A percentile compares a stretch with the other conserved stretches of the same genome.
phyloP scores from a whole-genome alignment of 352 stramenopile genomes.

The Globisporangium rhizosaccharum region DNA sequence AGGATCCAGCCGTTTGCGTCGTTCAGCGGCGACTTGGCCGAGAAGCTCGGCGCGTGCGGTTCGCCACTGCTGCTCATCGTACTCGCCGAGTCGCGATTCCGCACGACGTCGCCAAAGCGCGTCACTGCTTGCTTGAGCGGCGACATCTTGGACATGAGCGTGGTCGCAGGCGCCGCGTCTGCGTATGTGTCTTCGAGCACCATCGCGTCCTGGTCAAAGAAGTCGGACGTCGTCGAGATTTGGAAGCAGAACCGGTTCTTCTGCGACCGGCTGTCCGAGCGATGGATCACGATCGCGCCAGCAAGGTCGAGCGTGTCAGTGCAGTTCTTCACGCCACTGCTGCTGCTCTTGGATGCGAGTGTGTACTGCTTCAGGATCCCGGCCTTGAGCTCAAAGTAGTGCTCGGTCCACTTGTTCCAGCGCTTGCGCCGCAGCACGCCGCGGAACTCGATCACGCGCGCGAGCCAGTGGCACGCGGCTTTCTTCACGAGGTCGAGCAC shows the following conservation, averaged over 20 bases:
- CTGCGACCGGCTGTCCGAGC: conserved; percentile 53
- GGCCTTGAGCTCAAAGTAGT: conserved; percentile 75
- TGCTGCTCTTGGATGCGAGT: conserved; percentile 28
- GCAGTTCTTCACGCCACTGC: conserved; percentile 24
- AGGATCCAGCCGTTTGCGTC: conserved; percentile 65
- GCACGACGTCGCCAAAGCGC: conserved; percentile 40
- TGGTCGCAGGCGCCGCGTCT: conserved; percentile 1
- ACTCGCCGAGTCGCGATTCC: conserved; percentile 22
- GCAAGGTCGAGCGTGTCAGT: conserved; percentile 65
- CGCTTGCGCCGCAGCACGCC: conserved; percentile 65
- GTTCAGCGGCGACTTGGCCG: conserved; percentile 3
- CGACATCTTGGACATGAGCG: conserved; percentile 45
- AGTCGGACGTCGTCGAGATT: conserved; percentile 52
- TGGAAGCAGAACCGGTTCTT: conserved; percentile 82
- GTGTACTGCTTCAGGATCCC: conserved; percentile 77
- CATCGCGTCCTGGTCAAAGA: conserved; percentile 11
- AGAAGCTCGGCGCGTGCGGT: conserved; percentile 9
- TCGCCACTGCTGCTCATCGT: conserved; percentile 23
- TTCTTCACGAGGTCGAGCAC: conserved; percentile 64
- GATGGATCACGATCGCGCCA: conserved; percentile 79
- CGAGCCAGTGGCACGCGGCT: conserved; percentile 64
- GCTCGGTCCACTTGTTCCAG: conserved; percentile 74
- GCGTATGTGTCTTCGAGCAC: conserved; percentile 23
- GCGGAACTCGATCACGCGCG: conserved; percentile 59
- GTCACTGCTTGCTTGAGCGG: conserved; percentile 58